A percentile compares a stretch with the other conserved stretches of the same genome.
phyloP scores from a whole-genome alignment of 2,329 filamentous ascomycete species.

The Trichoderma endophyticum region DNA sequence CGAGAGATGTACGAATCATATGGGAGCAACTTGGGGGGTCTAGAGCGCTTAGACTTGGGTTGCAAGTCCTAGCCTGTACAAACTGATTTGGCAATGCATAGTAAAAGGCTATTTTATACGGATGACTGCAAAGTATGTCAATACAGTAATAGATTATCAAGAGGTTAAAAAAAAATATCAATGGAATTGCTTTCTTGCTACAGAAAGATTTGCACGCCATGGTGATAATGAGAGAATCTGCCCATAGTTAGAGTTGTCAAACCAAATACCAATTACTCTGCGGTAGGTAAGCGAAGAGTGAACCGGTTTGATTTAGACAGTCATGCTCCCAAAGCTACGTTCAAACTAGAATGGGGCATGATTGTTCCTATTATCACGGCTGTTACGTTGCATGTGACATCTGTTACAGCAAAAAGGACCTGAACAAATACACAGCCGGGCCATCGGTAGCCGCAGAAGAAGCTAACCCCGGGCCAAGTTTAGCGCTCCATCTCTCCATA shows the following conservation, averaged over 20 bases:
- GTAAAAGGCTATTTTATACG: slow-evolving; percentile 1
- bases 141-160: slow-evolving; percentile 3
- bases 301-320: neutral
- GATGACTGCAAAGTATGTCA: slow-evolving; percentile 12
- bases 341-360: neutral
- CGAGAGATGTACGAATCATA: neutral
- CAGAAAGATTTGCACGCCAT: neutral
- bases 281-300: neutral
- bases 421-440: neutral
- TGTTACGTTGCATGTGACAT: neutral
- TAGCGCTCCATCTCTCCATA: neutral
- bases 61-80: neutral
- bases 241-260: neutral
- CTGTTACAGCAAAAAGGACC: neutral
- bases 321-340: neutral
- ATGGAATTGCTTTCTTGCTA: neutral
- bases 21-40: neutral
- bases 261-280: neutral
- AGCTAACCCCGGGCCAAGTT: neutral
- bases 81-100: neutral
- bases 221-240: neutral
- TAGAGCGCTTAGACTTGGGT: neutral
- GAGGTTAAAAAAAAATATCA: neutral
- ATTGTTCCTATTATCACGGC: neutral
- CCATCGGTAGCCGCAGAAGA: neutral